Percentiles rank a stretch among this genome's conserved stretches.
These are phyloP conservation scores for Hordeum pubiflorum DNA, from an alignment of 202 grass and related monocot genomes.

Conservation along the genomic window DNA sequence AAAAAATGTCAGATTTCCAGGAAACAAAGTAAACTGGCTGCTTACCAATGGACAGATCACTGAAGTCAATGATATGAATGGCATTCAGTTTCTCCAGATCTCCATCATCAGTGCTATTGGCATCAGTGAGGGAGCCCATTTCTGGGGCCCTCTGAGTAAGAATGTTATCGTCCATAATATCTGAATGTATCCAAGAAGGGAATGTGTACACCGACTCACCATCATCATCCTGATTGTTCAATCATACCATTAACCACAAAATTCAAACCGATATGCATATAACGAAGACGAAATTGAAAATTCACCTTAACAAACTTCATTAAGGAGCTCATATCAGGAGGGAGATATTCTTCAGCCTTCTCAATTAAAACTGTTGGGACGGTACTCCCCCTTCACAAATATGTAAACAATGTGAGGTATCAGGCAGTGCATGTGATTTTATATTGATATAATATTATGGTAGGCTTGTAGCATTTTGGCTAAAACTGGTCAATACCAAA, in stretches of 20 bases:
- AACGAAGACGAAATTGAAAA: slow-evolving; percentile 23
- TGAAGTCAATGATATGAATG: slow-evolving; percentile 93
- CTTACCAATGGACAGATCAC: slow-evolving; percentile 77
- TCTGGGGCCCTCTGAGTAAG: slow-evolving; percentile 42
- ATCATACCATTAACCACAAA: slow-evolving; percentile 25
- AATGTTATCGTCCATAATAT: slow-evolving; percentile 99
- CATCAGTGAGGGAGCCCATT: slow-evolving; percentile 24
- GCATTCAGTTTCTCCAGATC: slow-evolving; percentile 43
- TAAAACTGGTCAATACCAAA: slow-evolving; percentile 11
- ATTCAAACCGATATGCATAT: not conserved
- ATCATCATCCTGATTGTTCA: slow-evolving; percentile 49
- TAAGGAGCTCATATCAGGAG: slow-evolving; percentile 40
- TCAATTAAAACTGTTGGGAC: slow-evolving; percentile 67
- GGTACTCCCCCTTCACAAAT: slow-evolving; percentile 51
- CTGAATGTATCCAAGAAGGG: slow-evolving; percentile 95
- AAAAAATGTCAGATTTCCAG: not conserved
- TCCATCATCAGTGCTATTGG: slow-evolving; percentile 18
- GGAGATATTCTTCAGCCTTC: slow-evolving; percentile 83
- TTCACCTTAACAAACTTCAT: slow-evolving; percentile 68
- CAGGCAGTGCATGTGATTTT: not conserved
- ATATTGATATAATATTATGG: not conserved
- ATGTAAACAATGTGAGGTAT: slow-evolving; percentile 18
- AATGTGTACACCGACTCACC: slow-evolving; percentile 26
- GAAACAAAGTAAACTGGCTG: slow-evolving; percentile 14
- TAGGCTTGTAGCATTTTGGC: not conserved